Conservation (phyloP, 306 rosid genomes). For the Inga oerstediana region DNA sequence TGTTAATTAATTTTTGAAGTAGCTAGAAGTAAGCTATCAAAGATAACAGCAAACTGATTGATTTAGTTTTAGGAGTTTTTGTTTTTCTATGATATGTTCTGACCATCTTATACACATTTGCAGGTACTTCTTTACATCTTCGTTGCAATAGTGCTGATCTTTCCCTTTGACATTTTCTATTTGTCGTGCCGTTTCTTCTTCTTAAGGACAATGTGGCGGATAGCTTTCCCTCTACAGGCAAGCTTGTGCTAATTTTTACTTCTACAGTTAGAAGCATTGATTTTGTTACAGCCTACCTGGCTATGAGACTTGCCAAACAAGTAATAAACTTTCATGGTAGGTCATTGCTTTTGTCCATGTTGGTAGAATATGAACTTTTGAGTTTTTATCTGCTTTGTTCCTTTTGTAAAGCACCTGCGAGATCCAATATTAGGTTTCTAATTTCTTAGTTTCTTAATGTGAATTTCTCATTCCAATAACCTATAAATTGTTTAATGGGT, state of each 20-base stretch:
- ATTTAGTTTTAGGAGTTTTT: conserved; percentile 29
- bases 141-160: conserved; percentile 76
- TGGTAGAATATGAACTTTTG: conserved; percentile 14
- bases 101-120: conserved; percentile 41
- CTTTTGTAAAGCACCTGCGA: conserved; percentile 21
- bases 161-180: conserved; percentile 95
- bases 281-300: neutral
- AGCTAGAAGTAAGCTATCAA: conserved; percentile 14
- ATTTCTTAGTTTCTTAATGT: conserved; percentile 20
- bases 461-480: neutral
- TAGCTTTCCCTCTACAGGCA: conserved; percentile 92
- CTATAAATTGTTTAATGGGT: conserved; percentile 24
- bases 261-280: neutral
- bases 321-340: conserved; percentile 5
- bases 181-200: conserved; percentile 91
- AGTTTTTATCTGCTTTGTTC: conserved; percentile 27
- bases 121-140: conserved; percentile 93
- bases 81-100: conserved; percentile 29
- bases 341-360: neutral
- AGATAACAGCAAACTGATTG: conserved; percentile 13
- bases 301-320: neutral
- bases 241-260: conserved; percentile 31
- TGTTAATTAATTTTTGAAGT: conserved; percentile 28
- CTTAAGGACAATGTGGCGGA: conserved; percentile 82
- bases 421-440: neutral